A percentile compares a stretch with the other conserved stretches of the same genome.
phyloP scores from a whole-genome alignment of 371 early-diverging fungal species.

The Haplosporangium sp. region DNA sequence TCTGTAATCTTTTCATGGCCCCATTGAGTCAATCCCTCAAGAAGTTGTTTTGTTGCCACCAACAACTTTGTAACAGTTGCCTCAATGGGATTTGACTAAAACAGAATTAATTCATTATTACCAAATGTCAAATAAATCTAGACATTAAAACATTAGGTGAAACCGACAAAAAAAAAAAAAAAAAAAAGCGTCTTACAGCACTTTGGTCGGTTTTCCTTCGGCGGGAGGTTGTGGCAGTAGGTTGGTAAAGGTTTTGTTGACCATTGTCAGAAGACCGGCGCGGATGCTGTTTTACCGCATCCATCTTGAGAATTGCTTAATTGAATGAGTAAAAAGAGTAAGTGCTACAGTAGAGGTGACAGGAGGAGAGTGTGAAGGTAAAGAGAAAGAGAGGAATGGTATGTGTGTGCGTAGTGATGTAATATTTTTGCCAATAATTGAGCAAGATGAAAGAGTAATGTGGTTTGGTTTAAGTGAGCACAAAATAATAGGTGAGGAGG shows the following conservation, averaged over 20 bases:
- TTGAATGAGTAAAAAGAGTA: too few species aligned
- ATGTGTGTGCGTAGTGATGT: neutral
- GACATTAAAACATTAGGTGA: neutral
- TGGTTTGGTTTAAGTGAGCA: neutral
- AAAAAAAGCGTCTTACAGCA: conserved; percentile 11
- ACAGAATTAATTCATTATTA: neutral
- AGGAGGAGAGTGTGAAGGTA: neutral
- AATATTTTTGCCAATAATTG: too few species aligned
- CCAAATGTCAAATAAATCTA: neutral
- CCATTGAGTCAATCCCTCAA: conserved; percentile 70
- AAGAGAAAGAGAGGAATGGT: neutral
- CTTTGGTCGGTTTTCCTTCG: conserved; percentile 24
- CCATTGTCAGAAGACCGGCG: conserved; percentile 17
- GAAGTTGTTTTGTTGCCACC: conserved; percentile 66
- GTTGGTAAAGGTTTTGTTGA: neutral
- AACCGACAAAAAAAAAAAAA: neutral
- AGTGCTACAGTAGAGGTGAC: neutral
- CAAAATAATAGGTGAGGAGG: too few species aligned
- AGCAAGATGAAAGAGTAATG: neutral
- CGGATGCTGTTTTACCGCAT: conserved; percentile 11
- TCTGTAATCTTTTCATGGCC: conserved; percentile 55
- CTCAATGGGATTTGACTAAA: conserved; percentile 65
- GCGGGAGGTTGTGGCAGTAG: conserved; percentile 8
- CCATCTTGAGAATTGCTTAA: conserved; percentile 11
- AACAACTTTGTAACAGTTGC: conserved; percentile 64